Evolutionary conservation across 2,329 filamentous ascomycete species (phyloP).

Genomic region (Alternaria triticina): DNA sequence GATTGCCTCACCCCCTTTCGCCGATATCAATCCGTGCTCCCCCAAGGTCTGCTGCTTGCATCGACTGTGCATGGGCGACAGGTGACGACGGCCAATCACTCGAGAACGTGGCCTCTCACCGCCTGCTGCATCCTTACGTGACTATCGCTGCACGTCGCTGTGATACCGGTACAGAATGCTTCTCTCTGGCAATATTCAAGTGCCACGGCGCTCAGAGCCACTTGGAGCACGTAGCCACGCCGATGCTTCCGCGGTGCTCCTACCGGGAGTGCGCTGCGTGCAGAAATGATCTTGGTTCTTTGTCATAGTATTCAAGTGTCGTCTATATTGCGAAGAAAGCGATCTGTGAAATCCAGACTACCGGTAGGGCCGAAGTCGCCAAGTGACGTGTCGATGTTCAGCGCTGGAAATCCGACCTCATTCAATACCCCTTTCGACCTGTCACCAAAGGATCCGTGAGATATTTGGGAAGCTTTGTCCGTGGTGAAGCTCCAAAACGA

Average conservation of each 20-base stretch:
- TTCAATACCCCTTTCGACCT: constrained; percentile 11
- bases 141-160: constrained; percentile 18
- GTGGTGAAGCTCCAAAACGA: constrained; percentile 23
- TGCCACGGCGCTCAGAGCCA: constrained; percentile 3
- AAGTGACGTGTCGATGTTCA: constrained; percentile 31
- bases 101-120: constrained; percentile 46
- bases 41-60: constrained; percentile 17
- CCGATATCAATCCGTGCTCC: constrained; percentile 14
- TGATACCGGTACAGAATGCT: constrained; percentile 8
- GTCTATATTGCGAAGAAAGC: constrained; percentile 34
- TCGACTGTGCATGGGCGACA: constrained; percentile 20
- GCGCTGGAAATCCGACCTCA: constrained; percentile 24
- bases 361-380: constrained; percentile 29
- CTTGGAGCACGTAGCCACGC: neutral
- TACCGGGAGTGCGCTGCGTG: neutral
- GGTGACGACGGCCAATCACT: constrained; percentile 43
- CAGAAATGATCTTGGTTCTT: neutral
- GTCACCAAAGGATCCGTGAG: constrained; percentile 9
- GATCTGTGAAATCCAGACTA: constrained; percentile 34
- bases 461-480: constrained; percentile 32
- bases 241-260: constrained; percentile 3
- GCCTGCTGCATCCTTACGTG: constrained; percentile 25
- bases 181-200: constrained; percentile 1
- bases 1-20: constrained; percentile 7
- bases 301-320: constrained; percentile 13